A percentile compares a stretch with the other conserved stretches of the same genome.
phyloP scores from a whole-genome alignment of 306 rosid species.

The Vigna reflexopilosa region DNA sequence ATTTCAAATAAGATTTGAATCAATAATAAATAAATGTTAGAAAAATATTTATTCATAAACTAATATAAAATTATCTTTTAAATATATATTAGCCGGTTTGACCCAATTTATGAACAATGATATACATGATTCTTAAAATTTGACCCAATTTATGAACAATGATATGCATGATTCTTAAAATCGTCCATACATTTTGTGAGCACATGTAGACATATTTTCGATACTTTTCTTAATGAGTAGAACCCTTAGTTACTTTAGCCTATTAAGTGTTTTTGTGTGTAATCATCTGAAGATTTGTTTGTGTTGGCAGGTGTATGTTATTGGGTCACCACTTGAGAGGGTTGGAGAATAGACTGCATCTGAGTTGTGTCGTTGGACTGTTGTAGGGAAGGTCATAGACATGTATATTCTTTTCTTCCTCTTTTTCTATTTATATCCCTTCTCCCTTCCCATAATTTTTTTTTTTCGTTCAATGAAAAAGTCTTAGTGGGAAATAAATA shows the following conservation, averaged over 20 bases:
- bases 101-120: neutral
- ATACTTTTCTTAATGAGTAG: neutral
- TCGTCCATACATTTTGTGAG: neutral
- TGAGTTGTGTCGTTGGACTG: constrained; percentile 90
- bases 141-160: neutral
- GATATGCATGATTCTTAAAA: neutral
- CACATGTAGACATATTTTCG: neutral
- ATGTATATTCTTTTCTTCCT: constrained; percentile 67
- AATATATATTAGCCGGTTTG: neutral
- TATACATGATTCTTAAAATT: neutral
- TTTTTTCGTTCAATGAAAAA: constrained; percentile 37
- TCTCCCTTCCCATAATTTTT: constrained; percentile 4
- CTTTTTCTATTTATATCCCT: constrained; percentile 34
- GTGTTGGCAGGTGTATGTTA: constrained; percentile 89
- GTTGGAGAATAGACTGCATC: constrained; percentile 93
- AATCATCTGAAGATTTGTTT: constrained; percentile 20
- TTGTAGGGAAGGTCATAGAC: constrained; percentile 61
- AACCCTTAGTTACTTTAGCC: neutral
- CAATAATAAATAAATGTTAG: neutral
- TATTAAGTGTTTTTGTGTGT: neutral
- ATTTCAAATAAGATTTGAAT: neutral
- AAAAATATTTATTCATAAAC: neutral
- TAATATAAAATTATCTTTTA: neutral
- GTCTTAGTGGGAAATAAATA: constrained; percentile 45
- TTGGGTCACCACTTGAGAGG: constrained; percentile 97